Evolutionary conservation across 306 rosid genomes (phyloP).

Genomic region (Vigna unguiculata): DNA sequence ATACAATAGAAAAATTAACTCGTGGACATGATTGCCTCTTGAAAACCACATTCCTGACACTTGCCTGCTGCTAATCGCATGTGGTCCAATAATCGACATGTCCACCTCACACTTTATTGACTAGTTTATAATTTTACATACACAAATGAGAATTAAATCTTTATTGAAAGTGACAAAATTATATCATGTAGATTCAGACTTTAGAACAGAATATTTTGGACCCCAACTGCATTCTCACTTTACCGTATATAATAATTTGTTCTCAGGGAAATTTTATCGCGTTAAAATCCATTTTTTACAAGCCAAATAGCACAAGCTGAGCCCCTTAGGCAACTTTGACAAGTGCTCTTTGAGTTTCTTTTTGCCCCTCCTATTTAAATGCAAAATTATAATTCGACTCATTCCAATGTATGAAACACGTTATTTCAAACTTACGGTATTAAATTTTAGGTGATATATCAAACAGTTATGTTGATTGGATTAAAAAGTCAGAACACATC

Average conservation of each 20-base stretch:
- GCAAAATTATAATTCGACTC: too few relatives aligned
- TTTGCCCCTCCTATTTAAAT: neutral
- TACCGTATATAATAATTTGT: neutral
- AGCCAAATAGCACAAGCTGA: neutral
- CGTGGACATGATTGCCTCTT: neutral
- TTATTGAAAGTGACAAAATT: neutral
- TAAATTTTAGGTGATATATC: too few relatives aligned
- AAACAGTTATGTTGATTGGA: too few relatives aligned
- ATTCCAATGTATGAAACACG: too few relatives aligned
- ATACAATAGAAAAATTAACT: neutral
- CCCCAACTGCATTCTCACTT: neutral
- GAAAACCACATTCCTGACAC: neutral
- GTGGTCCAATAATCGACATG: conserved; percentile 7
- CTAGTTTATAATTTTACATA: neutral
- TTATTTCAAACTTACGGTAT: too few relatives aligned
- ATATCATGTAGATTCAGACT: neutral
- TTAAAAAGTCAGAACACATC: too few relatives aligned
- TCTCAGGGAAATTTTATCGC: neutral
- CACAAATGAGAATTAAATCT: neutral
- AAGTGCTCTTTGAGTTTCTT: neutral
- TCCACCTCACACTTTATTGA: conserved; percentile 8
- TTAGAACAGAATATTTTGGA: neutral
- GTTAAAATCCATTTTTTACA: neutral
- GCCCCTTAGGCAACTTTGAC: neutral
- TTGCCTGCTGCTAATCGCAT: neutral